Evolutionary conservation across 2,329 filamentous ascomycete species (phyloP).

Genomic region (Colletotrichum musae): DNA sequence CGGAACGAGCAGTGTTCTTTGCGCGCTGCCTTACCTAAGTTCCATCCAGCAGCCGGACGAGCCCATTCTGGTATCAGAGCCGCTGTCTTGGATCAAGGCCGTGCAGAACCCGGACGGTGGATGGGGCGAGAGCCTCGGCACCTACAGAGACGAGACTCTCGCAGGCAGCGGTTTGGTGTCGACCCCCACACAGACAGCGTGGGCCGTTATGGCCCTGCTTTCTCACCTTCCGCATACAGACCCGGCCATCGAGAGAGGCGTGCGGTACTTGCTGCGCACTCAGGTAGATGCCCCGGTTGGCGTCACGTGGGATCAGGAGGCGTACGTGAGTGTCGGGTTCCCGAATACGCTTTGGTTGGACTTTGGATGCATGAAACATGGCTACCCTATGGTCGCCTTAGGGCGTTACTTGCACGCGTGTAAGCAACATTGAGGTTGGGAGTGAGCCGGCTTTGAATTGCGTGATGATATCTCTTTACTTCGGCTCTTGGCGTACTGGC

Average conservation of each 20-base stretch:
- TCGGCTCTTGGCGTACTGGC: background rate
- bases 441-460: background rate
- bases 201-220: conserved; percentile 23
- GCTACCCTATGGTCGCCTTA: conserved; percentile 24
- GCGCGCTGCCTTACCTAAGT: conserved; percentile 12
- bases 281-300: background rate
- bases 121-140: conserved; percentile 25
- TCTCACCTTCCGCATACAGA: conserved; percentile 2
- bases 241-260: conserved; percentile 15
- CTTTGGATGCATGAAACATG: conserved; percentile 19
- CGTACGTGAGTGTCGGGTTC: conserved; percentile 24
- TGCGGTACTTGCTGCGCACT: background rate
- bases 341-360: conserved; percentile 26
- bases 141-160: conserved; percentile 12
- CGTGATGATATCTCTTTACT: background rate
- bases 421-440: background rate
- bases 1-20: conserved; percentile 26
- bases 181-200: conserved; percentile 16
- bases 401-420: conserved; percentile 27
- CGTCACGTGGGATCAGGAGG: conserved; percentile 22
- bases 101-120: conserved; percentile 19
- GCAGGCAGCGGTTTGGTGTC: conserved; percentile 14
- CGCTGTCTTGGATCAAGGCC: conserved; percentile 11
- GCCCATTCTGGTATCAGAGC: background rate
- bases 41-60: conserved; percentile 6